Evolutionary conservation across 768 basidiomycete genomes (phyloP).

Genomic region (Lactarius evosmus): DNA sequence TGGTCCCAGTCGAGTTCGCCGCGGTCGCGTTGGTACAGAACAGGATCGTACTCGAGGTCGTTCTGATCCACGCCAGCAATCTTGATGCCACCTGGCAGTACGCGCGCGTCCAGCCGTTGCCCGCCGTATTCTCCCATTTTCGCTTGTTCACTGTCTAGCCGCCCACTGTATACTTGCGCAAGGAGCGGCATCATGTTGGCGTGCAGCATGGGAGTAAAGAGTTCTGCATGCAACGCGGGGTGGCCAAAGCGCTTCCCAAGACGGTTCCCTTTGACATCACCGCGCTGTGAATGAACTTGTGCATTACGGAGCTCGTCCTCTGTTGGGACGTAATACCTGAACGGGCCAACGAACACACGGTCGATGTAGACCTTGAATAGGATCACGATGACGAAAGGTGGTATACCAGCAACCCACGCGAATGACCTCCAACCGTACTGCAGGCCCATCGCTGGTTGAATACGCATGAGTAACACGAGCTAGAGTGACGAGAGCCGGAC

Average conservation of each 20-base stretch:
- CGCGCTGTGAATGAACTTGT: constrained; percentile 74
- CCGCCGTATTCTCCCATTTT: constrained; percentile 76
- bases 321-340: constrained; percentile 82
- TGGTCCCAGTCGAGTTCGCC: constrained; percentile 89
- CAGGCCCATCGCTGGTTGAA: constrained; percentile 71
- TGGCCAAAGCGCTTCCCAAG: constrained; percentile 94
- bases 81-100: constrained; percentile 74
- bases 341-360: constrained; percentile 59
- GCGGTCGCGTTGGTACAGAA: constrained; percentile 70
- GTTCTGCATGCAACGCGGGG: constrained; percentile 80
- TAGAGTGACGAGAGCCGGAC: constrained; percentile 33
- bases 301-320: constrained; percentile 70
- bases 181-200: constrained; percentile 81
- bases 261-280: constrained; percentile 67
- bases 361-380: constrained; percentile 84
- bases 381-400: constrained; percentile 75
- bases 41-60: constrained; percentile 82
- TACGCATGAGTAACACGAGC: constrained; percentile 26
- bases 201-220: constrained; percentile 87
- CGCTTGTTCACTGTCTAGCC: constrained; percentile 59
- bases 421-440: constrained; percentile 68
- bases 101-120: constrained; percentile 66
- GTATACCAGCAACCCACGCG: constrained; percentile 80
- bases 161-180: constrained; percentile 72
- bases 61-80: constrained; percentile 79